Evolutionary conservation across 805 yeast species (phyloP), one percentile per base, ranked within the genome.

Genomic region (Metschnikowia peoriensis): DNA sequence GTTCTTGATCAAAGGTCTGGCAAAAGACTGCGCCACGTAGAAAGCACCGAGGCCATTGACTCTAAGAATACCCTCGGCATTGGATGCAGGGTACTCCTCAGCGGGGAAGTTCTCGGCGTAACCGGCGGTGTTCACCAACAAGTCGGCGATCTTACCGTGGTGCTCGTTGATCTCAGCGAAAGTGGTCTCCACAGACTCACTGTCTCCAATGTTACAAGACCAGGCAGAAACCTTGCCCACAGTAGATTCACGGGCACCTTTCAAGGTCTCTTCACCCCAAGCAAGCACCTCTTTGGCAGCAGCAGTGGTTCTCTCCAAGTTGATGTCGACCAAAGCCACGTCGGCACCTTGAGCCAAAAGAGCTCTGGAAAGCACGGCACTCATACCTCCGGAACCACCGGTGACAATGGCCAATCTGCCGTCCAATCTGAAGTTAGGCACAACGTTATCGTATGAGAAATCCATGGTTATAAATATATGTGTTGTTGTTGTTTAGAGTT

Each of bases 321-420:
- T 81, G 71, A 85, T 77, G 66, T 88, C 94, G 37, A 87, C 76
- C 42, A 88, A 75, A 29, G 94, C 94, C 41, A 88, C 72, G 22
- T 84, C 83, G 4, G 93, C 89, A 38, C 93, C 96, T 61, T 87
- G 88, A 4, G 88, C 88, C 11, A 88, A 67, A 38, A 88, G 70
- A 15, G 89, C 88, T 62, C 84, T 80, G 51, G 86, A 75, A 49
- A 86, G 64, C 14, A 86, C 83, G 38, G 84, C 72, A 1, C 89
- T 85, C 60, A 88, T 73, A 15, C 92, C 93, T 45, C 94, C 94
- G 37, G 90, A 85, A 8, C 92, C 94, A 44, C 94, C 94, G 38
- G 94, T 88, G 57, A 88, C 73, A 43, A 88, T 76, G 41, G 90
- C 89, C 50, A 86, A 74, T 64, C 84, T 82, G 53, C 86, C 87